Evolutionary conservation across 2,329 filamentous ascomycete species (phyloP).

Genomic region (Epichloe elymi): DNA sequence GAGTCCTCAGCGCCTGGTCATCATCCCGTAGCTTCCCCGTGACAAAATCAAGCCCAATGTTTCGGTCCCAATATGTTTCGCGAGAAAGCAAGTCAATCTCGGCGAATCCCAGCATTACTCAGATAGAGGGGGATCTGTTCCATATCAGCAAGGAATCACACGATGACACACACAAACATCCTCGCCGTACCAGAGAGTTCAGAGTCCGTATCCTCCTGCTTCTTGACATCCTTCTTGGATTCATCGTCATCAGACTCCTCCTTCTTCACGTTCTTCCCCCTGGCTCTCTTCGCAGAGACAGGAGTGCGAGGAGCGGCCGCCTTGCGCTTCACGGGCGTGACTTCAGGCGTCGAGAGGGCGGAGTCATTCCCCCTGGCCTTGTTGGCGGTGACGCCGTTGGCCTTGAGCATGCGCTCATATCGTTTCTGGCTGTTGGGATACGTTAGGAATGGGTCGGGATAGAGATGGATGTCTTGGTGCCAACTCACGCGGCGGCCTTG

Average conservation of each 20-base stretch:
- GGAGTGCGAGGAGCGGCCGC: constrained; percentile 12
- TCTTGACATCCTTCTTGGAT: constrained; percentile 9
- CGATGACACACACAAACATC: neutral
- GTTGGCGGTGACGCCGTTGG: constrained; percentile 31
- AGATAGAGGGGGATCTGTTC: neutral
- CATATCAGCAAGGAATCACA: neutral
- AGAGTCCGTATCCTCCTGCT: constrained; percentile 14
- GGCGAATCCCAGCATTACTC: neutral
- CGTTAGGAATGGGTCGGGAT: neutral
- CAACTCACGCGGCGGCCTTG: constrained; percentile 57
- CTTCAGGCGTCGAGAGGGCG: constrained; percentile 2
- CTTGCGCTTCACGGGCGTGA: constrained; percentile 19
- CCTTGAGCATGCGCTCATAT: constrained; percentile 53
- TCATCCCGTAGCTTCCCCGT: neutral
- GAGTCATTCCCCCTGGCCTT: constrained; percentile 7
- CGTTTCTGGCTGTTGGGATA: constrained; percentile 43
- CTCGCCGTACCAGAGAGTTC: constrained; percentile 14
- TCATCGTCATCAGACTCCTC: constrained; percentile 14
- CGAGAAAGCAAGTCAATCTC: too few relatives aligned
- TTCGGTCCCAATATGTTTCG: too few relatives aligned
- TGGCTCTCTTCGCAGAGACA: constrained; percentile 15
- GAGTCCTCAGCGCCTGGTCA: neutral
- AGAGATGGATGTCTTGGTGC: neutral
- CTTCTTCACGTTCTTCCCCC: constrained; percentile 13
- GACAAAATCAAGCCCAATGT: neutral